Evolutionary conservation across 768 basidiomycete species (phyloP), one percentile per base, ranked within the genome.

Genomic region (Pleurotus platypus): DNA sequence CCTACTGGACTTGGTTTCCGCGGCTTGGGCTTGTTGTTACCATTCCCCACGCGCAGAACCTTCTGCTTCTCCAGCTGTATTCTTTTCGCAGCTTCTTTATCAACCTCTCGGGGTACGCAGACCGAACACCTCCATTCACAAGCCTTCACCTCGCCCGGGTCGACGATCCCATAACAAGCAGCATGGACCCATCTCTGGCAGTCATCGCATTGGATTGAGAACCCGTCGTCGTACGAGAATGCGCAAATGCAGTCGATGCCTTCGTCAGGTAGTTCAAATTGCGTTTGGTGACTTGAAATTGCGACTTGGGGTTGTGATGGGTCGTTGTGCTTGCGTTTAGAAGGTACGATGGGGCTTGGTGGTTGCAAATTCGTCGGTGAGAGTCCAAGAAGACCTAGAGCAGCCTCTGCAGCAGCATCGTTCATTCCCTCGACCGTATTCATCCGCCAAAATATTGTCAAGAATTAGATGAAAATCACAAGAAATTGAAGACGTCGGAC

Each of bases 161-260:
- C 71, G 11, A 75, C 71, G 60, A 89, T 85, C 47, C 75, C 81
- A 62, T 89, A 89, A 71, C 94, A 94, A 6, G 83, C 85, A 5
- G 82, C 85, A 71, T 95, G 93, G 62, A 87, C 88, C 92, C 93
- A 94, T 39, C 87, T 80, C 18, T 79, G 80, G 66, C 93, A 95
- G 49, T 74, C 67, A 68, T 94, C 93, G 72, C 93, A 95, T 8
- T 87, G 89, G 60, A 94, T 90, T 8, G 85, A 87, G 68, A 88
- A 90, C 18, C 92, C 92, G 67, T 92, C 91, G 70, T 92, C 92
- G 65, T 84, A 78, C 46, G 77, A 72, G 59, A 81, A 81, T 5
- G 83, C 84, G 69, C 92, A 94, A 58, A 92, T 88, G 67, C 92
- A 94, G 46, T 76, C 75, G 54, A 87, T 84, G 49, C 74, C 72